phyloP scores from a whole-genome alignment of 2,329 filamentous ascomycete genomes.

The Colletotrichum coccodes region DNA sequence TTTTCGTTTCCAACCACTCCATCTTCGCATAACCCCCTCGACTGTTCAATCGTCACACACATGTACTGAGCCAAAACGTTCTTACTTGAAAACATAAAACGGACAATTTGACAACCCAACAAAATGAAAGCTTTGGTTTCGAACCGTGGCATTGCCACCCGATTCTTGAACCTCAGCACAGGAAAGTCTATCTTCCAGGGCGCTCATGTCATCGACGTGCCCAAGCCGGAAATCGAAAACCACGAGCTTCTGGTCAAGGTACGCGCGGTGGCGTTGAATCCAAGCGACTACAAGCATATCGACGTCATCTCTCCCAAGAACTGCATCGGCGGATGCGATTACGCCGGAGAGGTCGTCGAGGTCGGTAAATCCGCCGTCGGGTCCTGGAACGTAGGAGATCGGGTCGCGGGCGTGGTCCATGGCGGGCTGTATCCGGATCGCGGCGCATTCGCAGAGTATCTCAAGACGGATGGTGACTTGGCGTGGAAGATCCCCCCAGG shows the following conservation, averaged over 20 bases:
- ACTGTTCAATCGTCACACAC: no score
- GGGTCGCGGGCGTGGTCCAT: constrained; percentile 40
- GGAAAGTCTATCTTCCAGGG: constrained; percentile 37
- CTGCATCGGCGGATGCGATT: constrained; percentile 41
- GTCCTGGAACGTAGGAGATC: constrained; percentile 37
- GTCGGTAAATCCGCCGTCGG: constrained; percentile 36
- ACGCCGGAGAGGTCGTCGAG: constrained; percentile 44
- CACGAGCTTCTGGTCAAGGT: constrained; percentile 42
- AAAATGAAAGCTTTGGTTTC: constrained; percentile 36
- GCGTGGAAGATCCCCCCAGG: constrained; percentile 38
- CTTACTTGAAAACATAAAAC: no score
- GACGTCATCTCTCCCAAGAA: constrained; percentile 40
- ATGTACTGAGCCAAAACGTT: no score
- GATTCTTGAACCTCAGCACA: constrained; percentile 9
- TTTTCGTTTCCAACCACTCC: no score
- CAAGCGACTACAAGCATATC: constrained; percentile 45
- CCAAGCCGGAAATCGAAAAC: constrained; percentile 7
- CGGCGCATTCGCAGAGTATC: constrained; percentile 41
- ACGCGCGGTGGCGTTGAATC: constrained; percentile 44
- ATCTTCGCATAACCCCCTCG: no score
- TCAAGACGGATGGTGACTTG: constrained; percentile 36
- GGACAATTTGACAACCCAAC: no score
- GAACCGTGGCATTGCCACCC: constrained; percentile 10
- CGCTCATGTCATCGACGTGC: not conserved
- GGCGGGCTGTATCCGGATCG: constrained; percentile 37